Conservation (phyloP, 2,329 filamentous ascomycete species). For the Talaromyces pinophilus region DNA sequence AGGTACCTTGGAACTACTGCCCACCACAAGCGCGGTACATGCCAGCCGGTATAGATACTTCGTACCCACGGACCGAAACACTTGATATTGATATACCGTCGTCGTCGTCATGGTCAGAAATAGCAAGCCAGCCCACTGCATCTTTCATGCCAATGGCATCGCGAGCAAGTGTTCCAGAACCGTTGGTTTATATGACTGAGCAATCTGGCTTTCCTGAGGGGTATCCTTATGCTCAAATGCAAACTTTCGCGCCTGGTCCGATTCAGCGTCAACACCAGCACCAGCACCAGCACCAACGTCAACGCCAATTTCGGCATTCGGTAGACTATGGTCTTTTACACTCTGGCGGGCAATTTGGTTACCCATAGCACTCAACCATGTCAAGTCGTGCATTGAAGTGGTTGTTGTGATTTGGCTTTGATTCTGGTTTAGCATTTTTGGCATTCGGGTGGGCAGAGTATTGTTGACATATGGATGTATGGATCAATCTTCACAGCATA, state of each 20-base stretch:
- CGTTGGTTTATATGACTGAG: neutral
- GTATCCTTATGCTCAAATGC: neutral
- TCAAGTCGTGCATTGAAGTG: neutral
- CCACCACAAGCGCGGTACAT: neutral
- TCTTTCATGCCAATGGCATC: neutral
- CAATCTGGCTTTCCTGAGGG: neutral
- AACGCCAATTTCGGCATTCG: slow-evolving; percentile 1
- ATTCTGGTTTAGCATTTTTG: neutral
- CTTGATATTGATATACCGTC: slow-evolving; percentile 4
- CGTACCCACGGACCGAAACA: neutral
- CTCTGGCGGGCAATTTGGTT: neutral
- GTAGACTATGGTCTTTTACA: neutral
- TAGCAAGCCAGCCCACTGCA: neutral
- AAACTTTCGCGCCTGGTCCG: neutral
- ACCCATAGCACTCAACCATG: neutral
- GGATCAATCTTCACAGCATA: neutral
- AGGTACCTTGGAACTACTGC: slow-evolving; percentile 10
- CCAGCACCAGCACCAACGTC: neutral
- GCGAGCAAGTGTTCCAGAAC: neutral
- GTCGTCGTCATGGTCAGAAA: slow-evolving; percentile 2
- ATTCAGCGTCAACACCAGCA: neutral
- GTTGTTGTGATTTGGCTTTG: neutral
- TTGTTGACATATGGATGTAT: neutral
- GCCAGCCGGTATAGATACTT: neutral
- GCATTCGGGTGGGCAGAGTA: neutral